Base-by-base conservation (phyloP, 2,329 filamentous ascomycete species). In the Raffaelea deltoideospora region DNA sequence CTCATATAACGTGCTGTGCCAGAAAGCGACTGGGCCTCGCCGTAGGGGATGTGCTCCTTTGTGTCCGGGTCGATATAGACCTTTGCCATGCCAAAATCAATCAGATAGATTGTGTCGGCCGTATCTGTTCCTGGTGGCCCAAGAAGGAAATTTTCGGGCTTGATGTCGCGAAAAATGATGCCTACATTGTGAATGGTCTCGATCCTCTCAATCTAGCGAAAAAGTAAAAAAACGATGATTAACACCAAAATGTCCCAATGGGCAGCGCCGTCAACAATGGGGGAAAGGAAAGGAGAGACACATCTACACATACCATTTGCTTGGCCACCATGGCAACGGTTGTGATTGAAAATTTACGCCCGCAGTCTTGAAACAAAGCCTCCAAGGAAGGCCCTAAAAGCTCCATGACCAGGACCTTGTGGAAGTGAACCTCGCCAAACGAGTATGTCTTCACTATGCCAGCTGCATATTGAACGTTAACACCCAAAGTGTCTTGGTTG, bases 51-150 rank as follows among this genome's bases (percentile, higher is more conserved):
- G 61, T 98, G 90, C 59, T 95, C 88, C 63, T 95, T 96, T 21
- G 90, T 94, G 67, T 96, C 95, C 37, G 90, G 87, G 51, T 98
- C 90, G 49, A 90, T 79, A 59, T 96, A 96, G 58, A 95, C 86
- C 67, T 96, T 96, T 44, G 90, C 90, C 90, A 98, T 96, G 52
- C 90, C 90, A 52, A 96, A 98, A 60, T 98, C 90, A 50, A 98
- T 87, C 22, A 96, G 88, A 53, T 96, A 86, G 46, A 98, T 94
- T 36, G 94, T 84, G 56, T 93, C 95, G 51, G 85, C 82, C 14
- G 82, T 72, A 62, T 95, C 95, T 39, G 85, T 86, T 47, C 76
- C 78, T 0, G 86, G 86, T 33, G 87, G 76, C 37, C 88, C 90
- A 51, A 96, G 95, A 45, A 98, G 72, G 64, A 98, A 96, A 66